A percentile compares a stretch with the other conserved stretches of the same genome.
Conservation (phyloP, 2,329 filamentous ascomycete genomes). For the Microdochium bolleyi region DNA sequence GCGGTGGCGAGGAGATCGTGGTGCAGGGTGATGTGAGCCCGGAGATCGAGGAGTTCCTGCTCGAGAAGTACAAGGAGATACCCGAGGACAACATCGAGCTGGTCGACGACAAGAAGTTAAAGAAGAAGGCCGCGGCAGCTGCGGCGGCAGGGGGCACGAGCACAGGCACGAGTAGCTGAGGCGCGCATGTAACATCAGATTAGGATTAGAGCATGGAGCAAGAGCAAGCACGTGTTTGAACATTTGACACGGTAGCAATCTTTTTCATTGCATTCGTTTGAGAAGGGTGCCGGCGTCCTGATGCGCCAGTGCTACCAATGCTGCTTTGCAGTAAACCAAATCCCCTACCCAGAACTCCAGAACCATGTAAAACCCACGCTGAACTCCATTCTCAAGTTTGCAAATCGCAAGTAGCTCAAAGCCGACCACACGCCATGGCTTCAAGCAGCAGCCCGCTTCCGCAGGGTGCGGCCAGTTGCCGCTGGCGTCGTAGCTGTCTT, state of each 20-base stretch:
- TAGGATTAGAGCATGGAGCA: neutral
- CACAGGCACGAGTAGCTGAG: no score
- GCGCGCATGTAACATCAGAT: neutral
- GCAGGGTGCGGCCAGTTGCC: slow-evolving; percentile 30
- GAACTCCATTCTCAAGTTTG: neutral
- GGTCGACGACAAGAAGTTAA: slow-evolving; percentile 95
- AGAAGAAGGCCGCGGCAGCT: slow-evolving; percentile 31
- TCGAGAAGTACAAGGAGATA: slow-evolving; percentile 82
- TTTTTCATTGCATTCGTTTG: neutral
- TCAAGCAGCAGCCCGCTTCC: slow-evolving; percentile 5
- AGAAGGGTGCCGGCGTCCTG: neutral
- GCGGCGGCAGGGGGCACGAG: neutral
- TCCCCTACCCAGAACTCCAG: neutral
- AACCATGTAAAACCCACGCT: neutral
- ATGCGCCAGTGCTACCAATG: neutral
- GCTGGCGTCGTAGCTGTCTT: slow-evolving; percentile 31
- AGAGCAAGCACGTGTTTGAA: neutral
- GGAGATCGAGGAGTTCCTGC: slow-evolving; percentile 84
- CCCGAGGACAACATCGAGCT: slow-evolving; percentile 93
- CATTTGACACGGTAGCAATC: neutral
- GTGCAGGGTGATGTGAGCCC: slow-evolving; percentile 95
- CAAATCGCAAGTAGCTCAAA: neutral
- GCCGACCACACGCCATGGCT: neutral
- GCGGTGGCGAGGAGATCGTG: slow-evolving; percentile 90
- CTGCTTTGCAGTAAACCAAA: neutral